These are phyloP conservation scores for Prunus padus DNA, from an alignment of 306 rosid genomes.

Conservation along the genomic window DNA sequence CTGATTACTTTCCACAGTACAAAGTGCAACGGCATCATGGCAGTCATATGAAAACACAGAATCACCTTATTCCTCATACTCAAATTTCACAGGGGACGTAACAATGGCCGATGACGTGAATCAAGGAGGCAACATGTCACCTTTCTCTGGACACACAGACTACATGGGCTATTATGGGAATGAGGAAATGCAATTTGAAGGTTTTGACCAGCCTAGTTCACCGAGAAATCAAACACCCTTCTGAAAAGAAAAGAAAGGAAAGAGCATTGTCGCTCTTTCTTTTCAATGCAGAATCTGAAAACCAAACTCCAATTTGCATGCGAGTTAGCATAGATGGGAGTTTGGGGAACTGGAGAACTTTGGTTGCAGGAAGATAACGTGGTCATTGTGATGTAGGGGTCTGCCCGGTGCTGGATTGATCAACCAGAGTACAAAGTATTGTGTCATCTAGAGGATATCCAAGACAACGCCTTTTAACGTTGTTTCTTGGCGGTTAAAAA, in stretches of 20 bases:
- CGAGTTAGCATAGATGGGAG: slow-evolving; percentile 35
- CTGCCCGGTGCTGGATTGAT: slow-evolving; percentile 23
- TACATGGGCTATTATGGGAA: slow-evolving; percentile 49
- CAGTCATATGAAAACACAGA: slow-evolving; percentile 48
- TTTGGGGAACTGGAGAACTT: slow-evolving; percentile 17
- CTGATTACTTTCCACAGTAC: slow-evolving; percentile 43
- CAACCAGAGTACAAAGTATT: slow-evolving; percentile 23
- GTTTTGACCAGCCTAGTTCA: slow-evolving; percentile 46
- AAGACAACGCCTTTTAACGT: slow-evolving; percentile 87
- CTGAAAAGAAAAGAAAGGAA: slow-evolving; percentile 37
- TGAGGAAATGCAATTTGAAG: slow-evolving; percentile 50
- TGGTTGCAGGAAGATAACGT: slow-evolving; percentile 32
- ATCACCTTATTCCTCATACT: slow-evolving; percentile 69
- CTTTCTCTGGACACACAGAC: slow-evolving; percentile 48
- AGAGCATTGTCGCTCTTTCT: slow-evolving; percentile 23
- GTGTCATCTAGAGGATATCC: slow-evolving; percentile 37
- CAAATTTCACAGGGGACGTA: slow-evolving; percentile 52
- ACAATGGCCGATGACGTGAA: slow-evolving; percentile 43
- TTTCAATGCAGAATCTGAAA: slow-evolving; percentile 27
- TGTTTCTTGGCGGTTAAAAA: slow-evolving; percentile 62
- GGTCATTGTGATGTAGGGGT: slow-evolving; percentile 26
- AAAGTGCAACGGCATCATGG: slow-evolving; percentile 53
- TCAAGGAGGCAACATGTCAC: slow-evolving; percentile 46
- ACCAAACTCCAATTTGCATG: slow-evolving; percentile 33
- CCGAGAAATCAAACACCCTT: slow-evolving; percentile 38